Base-by-base conservation (phyloP, 306 rosid genomes). In the Quercus variabilis region DNA sequence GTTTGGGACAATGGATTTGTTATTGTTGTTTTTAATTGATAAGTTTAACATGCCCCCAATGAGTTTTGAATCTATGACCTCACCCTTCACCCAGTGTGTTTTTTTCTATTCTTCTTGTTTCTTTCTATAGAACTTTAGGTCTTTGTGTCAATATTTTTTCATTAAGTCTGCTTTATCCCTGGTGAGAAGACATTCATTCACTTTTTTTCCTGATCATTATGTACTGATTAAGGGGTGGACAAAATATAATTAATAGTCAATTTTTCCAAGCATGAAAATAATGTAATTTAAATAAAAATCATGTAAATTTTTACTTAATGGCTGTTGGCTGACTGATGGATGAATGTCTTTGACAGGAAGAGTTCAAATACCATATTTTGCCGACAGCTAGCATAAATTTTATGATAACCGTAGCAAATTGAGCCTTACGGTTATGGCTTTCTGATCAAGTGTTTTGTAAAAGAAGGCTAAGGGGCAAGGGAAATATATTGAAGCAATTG, bases 261-360 rank as follows among this genome's bases (percentile, higher is more conserved):
- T 12, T 49, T 49, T 12, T 11, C 17, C 54, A 10, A 49, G 54
- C 54, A 12, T 13, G 54, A 49, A 49, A 13, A 49, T 10, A 49
- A 49, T 49, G 17, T 14, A 49, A 49, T 49, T 49, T 49, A 10
- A 49, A 49, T 49, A 49, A 49, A 49, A 49, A 11, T 49, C 54
- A 49, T 49, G 17, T 49, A 49, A 41, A 41, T 49, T 49, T 49
- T 49, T 13, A 12, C 17, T 49, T 49, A 49, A 49, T 49, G 15
- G 14, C 17, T 49, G 54, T 12, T 63, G 41, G 19, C 69, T 6
- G 43, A 65, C 49, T 33, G 21, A 67, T 67, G 23, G 71, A 9
- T 58, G 58, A 83, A 58, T 77, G 81, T 84, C 76, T 73, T 76
- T 69, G 51, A 60, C 78, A 75, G 55, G 17, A 78, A 78, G 68